These are phyloP conservation scores for Luvunga scandens DNA, from an alignment of 345 rosid genomes.

Conservation along the genomic window DNA sequence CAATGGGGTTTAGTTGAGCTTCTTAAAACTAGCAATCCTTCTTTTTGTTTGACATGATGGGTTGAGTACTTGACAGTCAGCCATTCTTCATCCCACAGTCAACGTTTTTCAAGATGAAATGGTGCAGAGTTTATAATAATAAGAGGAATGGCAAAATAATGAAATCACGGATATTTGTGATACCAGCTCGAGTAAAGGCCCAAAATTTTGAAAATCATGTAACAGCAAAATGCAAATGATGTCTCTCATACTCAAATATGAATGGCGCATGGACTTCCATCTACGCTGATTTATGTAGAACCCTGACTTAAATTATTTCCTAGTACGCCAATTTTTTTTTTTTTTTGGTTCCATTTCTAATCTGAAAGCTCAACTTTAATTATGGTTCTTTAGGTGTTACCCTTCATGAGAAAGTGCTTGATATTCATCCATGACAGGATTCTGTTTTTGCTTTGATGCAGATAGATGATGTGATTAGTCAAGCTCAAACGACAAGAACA, in stretches of 20 bases:
- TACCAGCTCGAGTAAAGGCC: background rate
- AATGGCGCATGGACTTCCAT: background rate
- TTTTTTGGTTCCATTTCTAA: background rate
- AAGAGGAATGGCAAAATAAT: background rate
- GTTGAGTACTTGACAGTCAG: background rate
- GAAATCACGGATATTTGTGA: background rate
- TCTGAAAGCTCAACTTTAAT: background rate
- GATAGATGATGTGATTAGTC: slow-evolving; percentile 95
- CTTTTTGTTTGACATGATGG: background rate
- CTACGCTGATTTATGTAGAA: background rate
- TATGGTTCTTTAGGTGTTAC: background rate
- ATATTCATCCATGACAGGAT: slow-evolving; percentile 2
- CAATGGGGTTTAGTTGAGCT: background rate
- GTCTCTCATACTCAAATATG: background rate
- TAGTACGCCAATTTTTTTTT: too few species aligned
- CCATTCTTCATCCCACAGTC: background rate
- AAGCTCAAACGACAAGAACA: slow-evolving; percentile 91
- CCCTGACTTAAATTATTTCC: background rate
- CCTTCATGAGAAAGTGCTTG: background rate
- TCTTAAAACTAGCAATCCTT: background rate
- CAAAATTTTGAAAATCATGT: background rate
- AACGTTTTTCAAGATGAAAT: background rate
- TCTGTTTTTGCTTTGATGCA: slow-evolving; percentile 26
- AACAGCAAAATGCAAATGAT: background rate
- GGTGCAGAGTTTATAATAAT: background rate